phyloP scores from a whole-genome alignment of 768 basidiomycete genomes.

The Agrocybe chaxingu region DNA sequence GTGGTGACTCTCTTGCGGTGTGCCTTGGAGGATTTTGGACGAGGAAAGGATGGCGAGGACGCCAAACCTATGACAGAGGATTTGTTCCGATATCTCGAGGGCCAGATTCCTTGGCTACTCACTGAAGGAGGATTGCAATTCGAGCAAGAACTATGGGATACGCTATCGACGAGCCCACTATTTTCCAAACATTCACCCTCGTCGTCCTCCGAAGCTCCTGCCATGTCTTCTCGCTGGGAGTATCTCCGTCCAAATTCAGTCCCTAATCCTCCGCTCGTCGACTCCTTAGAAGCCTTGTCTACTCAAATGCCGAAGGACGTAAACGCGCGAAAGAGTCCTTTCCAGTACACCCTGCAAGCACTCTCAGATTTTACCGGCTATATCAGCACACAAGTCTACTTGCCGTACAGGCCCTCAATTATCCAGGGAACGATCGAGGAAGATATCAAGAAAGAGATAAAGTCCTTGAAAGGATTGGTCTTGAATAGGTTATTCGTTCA shows the following conservation, averaged over 20 bases:
- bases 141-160: constrained; percentile 64
- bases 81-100: constrained; percentile 56
- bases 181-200: constrained; percentile 38
- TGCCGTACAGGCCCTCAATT: constrained; percentile 36
- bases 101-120: constrained; percentile 55
- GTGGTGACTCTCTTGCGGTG: constrained; percentile 61
- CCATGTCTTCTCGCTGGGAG: constrained; percentile 31
- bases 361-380: constrained; percentile 77
- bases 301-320: constrained; percentile 32
- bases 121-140: constrained; percentile 47
- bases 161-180: constrained; percentile 47
- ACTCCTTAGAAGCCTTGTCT: constrained; percentile 33
- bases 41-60: constrained; percentile 29
- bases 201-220: constrained; percentile 15
- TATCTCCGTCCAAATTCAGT: constrained; percentile 30
- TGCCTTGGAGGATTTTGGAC: constrained; percentile 48
- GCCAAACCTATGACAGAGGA: constrained; percentile 52
- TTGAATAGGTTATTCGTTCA: constrained; percentile 58
- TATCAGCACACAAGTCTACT: constrained; percentile 71
- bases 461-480: constrained; percentile 75
- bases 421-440: constrained; percentile 50
- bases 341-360: constrained; percentile 62
- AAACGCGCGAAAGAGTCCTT: constrained; percentile 30
- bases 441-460: constrained; percentile 69
- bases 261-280: constrained; percentile 33